Evolutionary conservation across 106 monocot species (phyloP), one percentile per base, ranked within the genome.

Genomic region (Vanilla planifolia): DNA sequence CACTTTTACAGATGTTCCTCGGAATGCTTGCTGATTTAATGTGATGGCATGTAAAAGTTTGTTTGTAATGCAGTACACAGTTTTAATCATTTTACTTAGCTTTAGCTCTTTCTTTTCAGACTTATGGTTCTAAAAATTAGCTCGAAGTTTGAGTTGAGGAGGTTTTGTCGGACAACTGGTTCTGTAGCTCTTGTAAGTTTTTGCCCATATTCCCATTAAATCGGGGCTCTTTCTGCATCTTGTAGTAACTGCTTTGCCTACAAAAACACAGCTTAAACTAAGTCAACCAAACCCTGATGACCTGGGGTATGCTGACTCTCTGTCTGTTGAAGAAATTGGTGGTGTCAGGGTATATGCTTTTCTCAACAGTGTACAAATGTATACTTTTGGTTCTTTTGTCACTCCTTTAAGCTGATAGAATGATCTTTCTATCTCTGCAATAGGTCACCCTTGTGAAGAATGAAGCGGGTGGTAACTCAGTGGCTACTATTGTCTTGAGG

Each of bases 101-200:
- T 62, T 70, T 57, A 9, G 3, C 3, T 19, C 14, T 34, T 20
- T 70, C 26, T 61, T 52, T 63, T 27, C 82, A 98, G 96, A 66
- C 80, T 98, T 26, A 92, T 98, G 96, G 87, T 98, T 52, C 59
- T 98, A 56, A 98, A 91, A 71, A 92, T 98, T 15, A 92, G 88
- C 61, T 98, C 91, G 41, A 92, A 98, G 46, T 98, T 98, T 73
- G 96, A 98, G 66, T 67, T 98, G 27, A 50, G 96, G 45, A 80
- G 91, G 48, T 84, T 98, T 69, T 98, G 96, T 65, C 91, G 88
- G 61, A 98, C 91, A 40, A 92, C 96, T 55, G 96, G 96, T 71
- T 78, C 88, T 68, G 64, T 98, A 47, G 90, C 91, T 68, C 71
- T 85, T 69, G 96, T 98, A 88, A 75, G 76, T 71, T 55, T 39